Evolutionary conservation across 768 basidiomycete species (phyloP), one percentile per base, ranked within the genome.

Genomic region (Chlorophyllum brunneum): DNA sequence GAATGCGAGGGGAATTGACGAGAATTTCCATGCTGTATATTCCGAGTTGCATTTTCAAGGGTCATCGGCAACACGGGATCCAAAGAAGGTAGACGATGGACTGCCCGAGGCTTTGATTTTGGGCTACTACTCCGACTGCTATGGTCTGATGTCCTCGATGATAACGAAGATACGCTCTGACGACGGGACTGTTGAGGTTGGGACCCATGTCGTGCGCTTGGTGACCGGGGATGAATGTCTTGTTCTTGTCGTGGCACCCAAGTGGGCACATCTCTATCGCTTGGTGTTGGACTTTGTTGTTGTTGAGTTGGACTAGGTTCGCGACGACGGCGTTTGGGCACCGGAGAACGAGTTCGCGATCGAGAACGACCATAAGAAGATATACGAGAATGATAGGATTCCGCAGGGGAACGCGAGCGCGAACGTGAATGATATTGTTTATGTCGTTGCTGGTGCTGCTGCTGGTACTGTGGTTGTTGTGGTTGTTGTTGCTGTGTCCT

Each of bases 311-410:
- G 79, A 62, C 80, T 84, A 8, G 74, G 69, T 52, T 77, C 79
- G 55, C 75, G 73, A 40, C 80, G 77, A 39, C 71, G 74, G 22
- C 76, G 79, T 62, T 83, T 83, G 16, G 72, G 70, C 39, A 72
- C 75, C 13, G 85, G 85, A 20, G 86, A 83, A 51, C 68, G 62
- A 30, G 80, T 83, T 34, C 73, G 75, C 15, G 88, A 85, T 38
- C 73, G 78, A 24, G 86, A 87, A 30, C 80, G 84, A 53, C 79
- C 82, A 39, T 79, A 75, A 40, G 83, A 85, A 20, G 86, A 86
- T 34, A 70, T 78, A 42, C 70, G 78, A 18, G 86, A 86, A 48
- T 78, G 79, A 55, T 75, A 76, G n/a, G 88, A 88, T 36, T 79
- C 82, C 9, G 81, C 70, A 10, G 82, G 83, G 8, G 85, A 83